A percentile compares a stretch with the other conserved stretches of the same genome.
These are phyloP conservation scores for Nakaseomyces glabratus DNA, from an alignment of 1,139 yeast genomes.

Conservation along the genomic window DNA sequence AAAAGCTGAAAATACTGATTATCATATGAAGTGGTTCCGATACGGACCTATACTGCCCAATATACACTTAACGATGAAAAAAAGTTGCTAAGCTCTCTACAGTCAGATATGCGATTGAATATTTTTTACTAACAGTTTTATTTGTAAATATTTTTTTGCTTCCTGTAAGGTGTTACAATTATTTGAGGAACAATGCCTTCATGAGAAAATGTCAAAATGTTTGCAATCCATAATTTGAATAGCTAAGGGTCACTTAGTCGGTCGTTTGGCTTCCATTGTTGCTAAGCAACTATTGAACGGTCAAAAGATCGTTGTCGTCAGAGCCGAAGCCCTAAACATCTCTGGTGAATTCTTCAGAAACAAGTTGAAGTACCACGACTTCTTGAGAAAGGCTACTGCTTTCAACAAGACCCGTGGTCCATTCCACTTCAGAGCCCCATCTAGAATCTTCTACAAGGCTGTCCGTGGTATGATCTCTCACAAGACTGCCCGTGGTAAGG, in stretches of 20 bases:
- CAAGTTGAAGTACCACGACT: constrained; percentile 99
- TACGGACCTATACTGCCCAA: too few relatives aligned
- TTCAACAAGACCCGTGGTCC: constrained; percentile 99
- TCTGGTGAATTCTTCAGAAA: constrained; percentile 99
- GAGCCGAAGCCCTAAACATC: constrained; percentile 97
- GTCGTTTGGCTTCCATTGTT: constrained; percentile 98
- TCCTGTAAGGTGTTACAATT: background rate
- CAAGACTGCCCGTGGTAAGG: constrained; percentile 99
- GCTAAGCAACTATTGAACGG: constrained; percentile 99
- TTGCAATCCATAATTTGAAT: constrained; percentile 11
- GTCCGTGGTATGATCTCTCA: constrained; percentile 99
- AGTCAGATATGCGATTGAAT: background rate
- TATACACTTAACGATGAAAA: background rate
- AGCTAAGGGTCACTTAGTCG: constrained; percentile 98
- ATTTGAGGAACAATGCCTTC: background rate
- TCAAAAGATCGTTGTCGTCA: constrained; percentile 94
- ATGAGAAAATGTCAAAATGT: background rate
- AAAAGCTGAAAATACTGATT: too few relatives aligned
- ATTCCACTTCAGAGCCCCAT: constrained; percentile 99
- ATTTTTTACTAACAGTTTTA: constrained; percentile 4
- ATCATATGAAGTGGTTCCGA: too few relatives aligned
- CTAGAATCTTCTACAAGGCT: constrained; percentile 99
- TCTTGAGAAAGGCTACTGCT: constrained; percentile 98
- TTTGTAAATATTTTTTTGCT: background rate
- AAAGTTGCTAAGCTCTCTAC: background rate